phyloP scores from a whole-genome alignment of 2,329 filamentous ascomycete species.

The Talaromyces rugulosus region DNA sequence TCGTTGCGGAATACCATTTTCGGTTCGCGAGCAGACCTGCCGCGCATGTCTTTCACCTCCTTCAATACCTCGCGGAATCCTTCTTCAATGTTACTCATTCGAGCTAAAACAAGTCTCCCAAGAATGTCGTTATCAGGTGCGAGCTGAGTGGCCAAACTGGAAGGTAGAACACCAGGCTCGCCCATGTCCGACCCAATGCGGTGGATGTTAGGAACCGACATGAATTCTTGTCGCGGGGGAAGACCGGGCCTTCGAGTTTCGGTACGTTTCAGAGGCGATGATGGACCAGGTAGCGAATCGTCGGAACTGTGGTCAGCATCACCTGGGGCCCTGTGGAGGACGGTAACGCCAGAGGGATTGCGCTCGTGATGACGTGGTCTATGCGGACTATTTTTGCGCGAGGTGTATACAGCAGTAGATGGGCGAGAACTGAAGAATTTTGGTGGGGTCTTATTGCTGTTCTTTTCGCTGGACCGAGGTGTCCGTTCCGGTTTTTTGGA shows the following conservation, averaged over 20 bases:
- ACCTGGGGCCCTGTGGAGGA: conserved; percentile 61
- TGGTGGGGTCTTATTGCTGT: conserved; percentile 24
- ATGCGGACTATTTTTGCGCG: conserved; percentile 31
- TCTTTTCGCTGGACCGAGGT: conserved; percentile 11
- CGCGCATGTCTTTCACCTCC: conserved; percentile 63
- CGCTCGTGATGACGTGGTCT: conserved; percentile 58
- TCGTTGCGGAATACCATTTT: conserved; percentile 23
- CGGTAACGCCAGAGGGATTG: conserved; percentile 75
- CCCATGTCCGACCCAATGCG: conserved; percentile 64
- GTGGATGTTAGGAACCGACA: conserved; percentile 54
- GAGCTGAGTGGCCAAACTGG: conserved; percentile 79
- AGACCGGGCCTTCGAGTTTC: conserved; percentile 22
- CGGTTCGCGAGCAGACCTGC: conserved; percentile 10
- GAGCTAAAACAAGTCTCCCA: conserved; percentile 72
- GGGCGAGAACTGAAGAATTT: conserved; percentile 36
- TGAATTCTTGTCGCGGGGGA: conserved; percentile 50
- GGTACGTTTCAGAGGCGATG: conserved; percentile 5
- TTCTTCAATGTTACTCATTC: conserved; percentile 91
- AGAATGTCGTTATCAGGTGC: conserved; percentile 69
- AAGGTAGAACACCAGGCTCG: conserved; percentile 60
- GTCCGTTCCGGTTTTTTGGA: conserved; percentile 17
- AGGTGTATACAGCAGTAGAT: conserved; percentile 39
- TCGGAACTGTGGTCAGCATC: conserved; percentile 10
- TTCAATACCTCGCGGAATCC: conserved; percentile 82
- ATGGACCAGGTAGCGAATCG: conserved; percentile 17